These are phyloP conservation scores for Aspergillus avenaceus DNA, from an alignment of 495 filamentous ascomycete genomes.

Conservation along the genomic window DNA sequence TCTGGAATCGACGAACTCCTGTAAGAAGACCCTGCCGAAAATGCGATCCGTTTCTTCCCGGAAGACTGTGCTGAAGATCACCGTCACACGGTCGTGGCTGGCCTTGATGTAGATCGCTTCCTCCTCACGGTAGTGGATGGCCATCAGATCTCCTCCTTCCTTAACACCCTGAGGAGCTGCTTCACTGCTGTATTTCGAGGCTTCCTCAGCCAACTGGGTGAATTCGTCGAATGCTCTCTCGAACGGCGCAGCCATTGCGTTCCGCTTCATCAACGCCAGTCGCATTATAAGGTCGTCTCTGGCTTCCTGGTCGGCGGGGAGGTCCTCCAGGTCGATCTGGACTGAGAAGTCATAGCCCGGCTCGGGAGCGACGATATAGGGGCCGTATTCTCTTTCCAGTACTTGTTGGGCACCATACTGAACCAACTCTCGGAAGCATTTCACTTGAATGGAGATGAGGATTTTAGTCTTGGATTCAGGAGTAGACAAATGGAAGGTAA, in stretches of 20 bases:
- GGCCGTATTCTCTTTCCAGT: constrained; percentile 88
- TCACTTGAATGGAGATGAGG: constrained; percentile 84
- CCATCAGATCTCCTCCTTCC: constrained; percentile 90
- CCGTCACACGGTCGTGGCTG: constrained; percentile 91
- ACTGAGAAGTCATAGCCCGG: constrained; percentile 93
- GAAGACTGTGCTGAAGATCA: constrained; percentile 98
- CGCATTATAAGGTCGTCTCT: constrained; percentile 80
- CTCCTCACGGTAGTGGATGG: constrained; percentile 96
- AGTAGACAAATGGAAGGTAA: constrained; percentile 95
- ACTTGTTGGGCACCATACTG: constrained; percentile 89
- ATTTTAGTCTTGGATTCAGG: constrained; percentile 90
- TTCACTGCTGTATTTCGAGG: constrained; percentile 85
- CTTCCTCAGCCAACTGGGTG: constrained; percentile 76
- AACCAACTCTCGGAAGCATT: constrained; percentile 89
- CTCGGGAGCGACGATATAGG: constrained; percentile 84
- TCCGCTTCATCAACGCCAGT: constrained; percentile 87
- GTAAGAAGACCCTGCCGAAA: constrained; percentile 92
- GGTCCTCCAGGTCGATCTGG: constrained; percentile 76
- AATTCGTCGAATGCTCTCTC: constrained; percentile 94
- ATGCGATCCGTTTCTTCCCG: constrained; percentile 95
- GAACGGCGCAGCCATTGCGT: constrained; percentile 97
- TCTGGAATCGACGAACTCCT: constrained; percentile 95
- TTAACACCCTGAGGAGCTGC: constrained; percentile 82
- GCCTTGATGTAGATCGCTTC: constrained; percentile 99
- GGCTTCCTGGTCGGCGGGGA: constrained; percentile 76